Base-by-base conservation (phyloP, 441 rosid genomes). In the Populus hybrid region DNA sequence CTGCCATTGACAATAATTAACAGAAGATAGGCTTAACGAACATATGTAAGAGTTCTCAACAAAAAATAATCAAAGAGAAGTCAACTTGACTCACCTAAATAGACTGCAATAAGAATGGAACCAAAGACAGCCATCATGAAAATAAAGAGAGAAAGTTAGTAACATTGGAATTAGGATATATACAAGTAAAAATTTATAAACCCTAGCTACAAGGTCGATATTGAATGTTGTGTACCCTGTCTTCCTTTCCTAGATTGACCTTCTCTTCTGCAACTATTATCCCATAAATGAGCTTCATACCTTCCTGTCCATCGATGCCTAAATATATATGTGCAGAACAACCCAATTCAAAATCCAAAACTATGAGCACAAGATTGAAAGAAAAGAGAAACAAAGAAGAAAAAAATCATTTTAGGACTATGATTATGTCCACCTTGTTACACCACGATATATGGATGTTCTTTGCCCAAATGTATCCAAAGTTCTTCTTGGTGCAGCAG, bases 271-370 rank as follows among this genome's bases (percentile, higher is more conserved):
- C 99, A 96, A 76, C 98, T 96, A 86, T 96, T 96, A 76, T 96
- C 99, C 99, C 99, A 96, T 29, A 29, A n/a, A n/a, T n/a, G n/a
- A n/a, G n/a, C n/a, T n/a, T n/a, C n/a, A n/a, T n/a, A n/a, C n/a
- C n/a, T n/a, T 80, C 99, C 98, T 0, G 99, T 95, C 99, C 99
- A 95, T 75, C 99, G 83, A 89, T 95, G 99, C 85, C 99, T 95
- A 65, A 64, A 74, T 50, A 35, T 29, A 29, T 29, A 29, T 72
- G 24, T 70, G 36, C 59, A 31, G 63, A 83, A 69, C 50, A 20
- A 26, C 71, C 63, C 76, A 53, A 11, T 75, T 73, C 71, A 75
- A 75, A 81, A 24, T 9, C 40, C 16, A 9, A 67, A 71, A 23
- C 23, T 29, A 61, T 21, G 14, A 26, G 2, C 4, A 29, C 31